Conservation (phyloP, 2,329 filamentous ascomycete species). For the Trichophyton rubrum region DNA sequence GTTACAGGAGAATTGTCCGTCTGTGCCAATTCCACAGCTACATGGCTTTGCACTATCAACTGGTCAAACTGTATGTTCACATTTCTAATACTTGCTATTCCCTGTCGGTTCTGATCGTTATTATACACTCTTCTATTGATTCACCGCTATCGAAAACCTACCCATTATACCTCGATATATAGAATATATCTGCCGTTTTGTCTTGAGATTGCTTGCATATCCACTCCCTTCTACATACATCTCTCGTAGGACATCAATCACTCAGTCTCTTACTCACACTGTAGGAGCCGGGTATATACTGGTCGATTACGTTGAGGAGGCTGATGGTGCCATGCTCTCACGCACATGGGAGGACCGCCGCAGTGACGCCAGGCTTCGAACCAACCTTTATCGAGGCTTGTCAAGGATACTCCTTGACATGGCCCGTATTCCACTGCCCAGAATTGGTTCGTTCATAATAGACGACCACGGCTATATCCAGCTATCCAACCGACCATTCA, state of each 20-base stretch:
- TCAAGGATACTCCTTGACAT: constrained; percentile 13
- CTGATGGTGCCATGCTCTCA: constrained; percentile 17
- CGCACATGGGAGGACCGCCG: constrained; percentile 15
- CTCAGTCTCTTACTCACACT: background rate
- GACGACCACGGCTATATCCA: constrained; percentile 17
- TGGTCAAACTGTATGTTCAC: background rate
- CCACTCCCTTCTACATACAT: constrained; percentile 1
- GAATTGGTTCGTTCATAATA: constrained; percentile 26
- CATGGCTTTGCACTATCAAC: constrained; percentile 12
- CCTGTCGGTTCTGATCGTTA: no score
- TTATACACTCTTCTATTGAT: background rate
- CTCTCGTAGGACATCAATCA: background rate
- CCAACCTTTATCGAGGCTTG: no score
- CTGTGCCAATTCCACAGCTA: constrained; percentile 11
- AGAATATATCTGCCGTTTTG: background rate
- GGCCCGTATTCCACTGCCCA: constrained; percentile 17
- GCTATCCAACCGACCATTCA: constrained; percentile 19
- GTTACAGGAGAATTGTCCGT: constrained; percentile 6
- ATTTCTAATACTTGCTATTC: no score
- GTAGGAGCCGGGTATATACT: constrained; percentile 10
- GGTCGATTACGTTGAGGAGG: constrained; percentile 15
- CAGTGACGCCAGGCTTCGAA: constrained; percentile 5
- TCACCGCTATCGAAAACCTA: background rate
- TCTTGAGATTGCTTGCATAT: background rate
- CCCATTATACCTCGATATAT: background rate